A percentile compares a stretch with the other conserved stretches of the same genome.
phyloP scores from a whole-genome alignment of 2,329 filamentous ascomycete species.

The Neurospora crassa region DNA sequence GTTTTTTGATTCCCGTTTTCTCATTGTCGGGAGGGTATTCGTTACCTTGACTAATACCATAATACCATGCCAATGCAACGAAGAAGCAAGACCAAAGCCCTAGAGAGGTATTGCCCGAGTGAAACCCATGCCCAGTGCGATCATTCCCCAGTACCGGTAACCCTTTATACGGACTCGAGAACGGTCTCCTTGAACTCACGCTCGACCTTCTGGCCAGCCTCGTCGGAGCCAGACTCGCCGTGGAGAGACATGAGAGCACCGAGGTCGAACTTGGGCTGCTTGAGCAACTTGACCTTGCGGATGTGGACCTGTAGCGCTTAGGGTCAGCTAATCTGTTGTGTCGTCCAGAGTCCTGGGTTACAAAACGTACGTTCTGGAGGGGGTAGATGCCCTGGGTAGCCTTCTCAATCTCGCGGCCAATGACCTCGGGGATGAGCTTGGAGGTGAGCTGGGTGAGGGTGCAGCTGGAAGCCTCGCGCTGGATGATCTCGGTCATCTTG shows the following conservation, averaged over 20 bases:
- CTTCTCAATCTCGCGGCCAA: constrained; percentile 99
- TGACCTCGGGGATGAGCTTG: constrained; percentile 99
- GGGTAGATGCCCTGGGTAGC: constrained; percentile 98
- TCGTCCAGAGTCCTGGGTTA: neutral
- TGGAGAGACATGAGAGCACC: constrained; percentile 93
- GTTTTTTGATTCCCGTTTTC: constrained; percentile 27
- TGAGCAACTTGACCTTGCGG: constrained; percentile 99
- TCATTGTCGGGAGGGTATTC: constrained; percentile 23
- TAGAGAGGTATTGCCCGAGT: constrained; percentile 31
- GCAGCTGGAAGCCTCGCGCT: constrained; percentile 88
- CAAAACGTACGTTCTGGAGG: constrained; percentile 79
- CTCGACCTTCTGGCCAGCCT: constrained; percentile 97
- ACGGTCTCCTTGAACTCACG: constrained; percentile 99
- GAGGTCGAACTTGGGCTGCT: constrained; percentile 98
- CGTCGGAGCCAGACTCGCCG: constrained; percentile 92
- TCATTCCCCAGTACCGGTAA: constrained; percentile 28
- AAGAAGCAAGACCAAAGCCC: constrained; percentile 38
- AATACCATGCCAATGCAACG: constrained; percentile 37
- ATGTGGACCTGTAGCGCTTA: constrained; percentile 74
- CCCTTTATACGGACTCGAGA: constrained; percentile 80
- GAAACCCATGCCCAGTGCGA: constrained; percentile 32
- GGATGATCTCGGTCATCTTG: constrained; percentile 99
- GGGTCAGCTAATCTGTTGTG: constrained; percentile 12
- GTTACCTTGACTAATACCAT: constrained; percentile 29
- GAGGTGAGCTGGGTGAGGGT: constrained; percentile 92